Evolutionary conservation across 371 early-diverging fungal genomes (phyloP), one percentile per base, ranked within the genome.

Genomic region (Mucor mucedo): DNA sequence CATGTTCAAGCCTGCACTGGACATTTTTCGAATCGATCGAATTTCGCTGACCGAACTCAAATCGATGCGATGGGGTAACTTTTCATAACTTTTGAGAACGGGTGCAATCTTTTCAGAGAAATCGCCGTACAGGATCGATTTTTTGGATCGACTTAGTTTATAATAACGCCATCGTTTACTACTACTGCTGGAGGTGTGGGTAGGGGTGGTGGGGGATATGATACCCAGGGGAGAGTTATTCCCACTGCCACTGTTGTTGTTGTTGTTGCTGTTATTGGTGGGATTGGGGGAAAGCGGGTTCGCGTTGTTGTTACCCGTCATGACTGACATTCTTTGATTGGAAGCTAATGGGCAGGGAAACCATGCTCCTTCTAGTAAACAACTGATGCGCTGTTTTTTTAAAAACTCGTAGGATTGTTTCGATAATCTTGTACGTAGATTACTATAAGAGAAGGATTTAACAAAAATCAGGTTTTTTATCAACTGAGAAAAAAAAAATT

Each of bases 311-410:
- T n/a, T 55, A 4, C 16, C 32, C 6, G 53, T 16, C 13, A 64
- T 55, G 5, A 58, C 68, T 6, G 72, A 63, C 35, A 66, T 60
- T 30, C 68, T 52, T 27, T 65, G 54, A 29, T 44, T 64, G 13
- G 63, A 61, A 21, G 21, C 21, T n/a, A 58, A 14, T 0, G 81
- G 72, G 21, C 78, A 70, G 5, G 87, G 89, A 65, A 91, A 92
- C 90, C 91, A 92, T 4, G 87, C 89, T n/a, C 93, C 93, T 48
- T 69, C 66, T 29, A 87, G 55, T 39, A 92, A 62, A 63, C 90
- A 89, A 41, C 74, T 80, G 28, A 92, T 83, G 10, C 91, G 73
- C 62, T 92, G 93, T 35, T 86, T 78, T 63, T 88, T 88, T 27
- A 92, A 76, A 48, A 89, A 87, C 56, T 90, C 87, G 48, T 86